Evolutionary conservation across 2,329 filamentous ascomycete species (phyloP).

Genomic region (Mariannaea sp.): DNA sequence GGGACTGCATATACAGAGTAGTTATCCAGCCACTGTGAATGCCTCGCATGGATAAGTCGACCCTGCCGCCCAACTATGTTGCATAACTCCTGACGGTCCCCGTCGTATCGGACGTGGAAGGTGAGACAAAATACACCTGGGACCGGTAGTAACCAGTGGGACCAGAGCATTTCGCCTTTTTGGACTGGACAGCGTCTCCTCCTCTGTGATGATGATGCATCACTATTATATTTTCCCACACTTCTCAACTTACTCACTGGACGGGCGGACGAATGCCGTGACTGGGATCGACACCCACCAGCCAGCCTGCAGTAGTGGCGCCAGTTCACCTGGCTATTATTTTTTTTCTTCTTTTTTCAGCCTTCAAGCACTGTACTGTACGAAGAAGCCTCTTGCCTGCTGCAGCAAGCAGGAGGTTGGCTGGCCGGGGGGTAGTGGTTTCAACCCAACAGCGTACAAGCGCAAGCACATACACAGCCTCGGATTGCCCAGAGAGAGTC

Average conservation of each 20-base stretch:
- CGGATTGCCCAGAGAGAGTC: background rate
- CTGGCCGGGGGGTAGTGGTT: background rate
- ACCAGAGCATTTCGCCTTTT: slow-evolving; percentile 15
- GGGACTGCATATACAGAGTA: slow-evolving; percentile 28
- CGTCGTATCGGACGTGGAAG: slow-evolving; percentile 28
- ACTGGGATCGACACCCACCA: slow-evolving; percentile 34
- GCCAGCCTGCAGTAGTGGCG: slow-evolving; percentile 37
- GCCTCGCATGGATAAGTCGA: slow-evolving; percentile 28
- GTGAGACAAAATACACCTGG: slow-evolving; percentile 29
- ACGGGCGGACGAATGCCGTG: slow-evolving; percentile 24
- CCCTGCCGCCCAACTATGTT: slow-evolving; percentile 30
- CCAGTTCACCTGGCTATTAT: slow-evolving; percentile 39
- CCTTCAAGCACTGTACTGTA: slow-evolving; percentile 26
- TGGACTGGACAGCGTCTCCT: slow-evolving; percentile 24
- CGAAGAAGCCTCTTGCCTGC: too few species aligned
- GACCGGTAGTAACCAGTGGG: slow-evolving; percentile 30
- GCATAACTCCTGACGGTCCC: slow-evolving; percentile 28
- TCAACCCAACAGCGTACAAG: slow-evolving; percentile 3
- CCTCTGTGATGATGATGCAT: slow-evolving; percentile 30
- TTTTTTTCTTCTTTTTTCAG: too few species aligned
- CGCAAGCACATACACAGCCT: background rate
- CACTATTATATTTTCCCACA: too few species aligned
- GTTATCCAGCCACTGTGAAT: slow-evolving; percentile 26
- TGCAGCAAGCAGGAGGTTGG: slow-evolving; percentile 30
- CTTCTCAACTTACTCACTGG: slow-evolving; percentile 28